Conservation (phyloP, 768 basidiomycete species). For the Tylopilus vinaceipallidus region DNA sequence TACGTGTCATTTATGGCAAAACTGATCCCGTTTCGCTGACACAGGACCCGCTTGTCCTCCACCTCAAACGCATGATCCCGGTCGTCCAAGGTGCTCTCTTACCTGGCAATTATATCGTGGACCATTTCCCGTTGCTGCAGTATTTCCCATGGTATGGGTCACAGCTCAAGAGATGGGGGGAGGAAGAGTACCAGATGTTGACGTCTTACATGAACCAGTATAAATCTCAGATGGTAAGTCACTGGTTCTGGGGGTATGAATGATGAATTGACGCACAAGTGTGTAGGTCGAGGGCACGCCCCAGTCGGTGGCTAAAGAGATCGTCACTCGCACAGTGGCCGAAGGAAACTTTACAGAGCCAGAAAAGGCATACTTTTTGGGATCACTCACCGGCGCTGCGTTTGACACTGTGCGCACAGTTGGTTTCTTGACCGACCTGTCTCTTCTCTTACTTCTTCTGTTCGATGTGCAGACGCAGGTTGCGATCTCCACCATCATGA, state of each 20-base stretch:
- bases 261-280: background rate
- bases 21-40: constrained; percentile 11
- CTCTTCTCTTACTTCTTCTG: background rate
- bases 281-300: constrained; percentile 11
- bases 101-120: constrained; percentile 36
- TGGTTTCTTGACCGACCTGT: constrained; percentile 20
- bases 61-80: constrained; percentile 12
- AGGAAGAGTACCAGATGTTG: constrained; percentile 52
- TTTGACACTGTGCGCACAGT: constrained; percentile 45
- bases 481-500: constrained; percentile 38
- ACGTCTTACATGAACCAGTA: constrained; percentile 44
- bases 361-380: constrained; percentile 58
- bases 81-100: constrained; percentile 30
- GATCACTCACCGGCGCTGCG: constrained; percentile 62
- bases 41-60: constrained; percentile 25
- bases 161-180: constrained; percentile 49
- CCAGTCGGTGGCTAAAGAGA: constrained; percentile 49
- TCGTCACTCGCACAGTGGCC: constrained; percentile 43
- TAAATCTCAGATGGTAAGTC: constrained; percentile 44
- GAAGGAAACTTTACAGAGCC: constrained; percentile 49
- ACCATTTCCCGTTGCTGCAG: constrained; percentile 34
- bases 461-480: background rate
- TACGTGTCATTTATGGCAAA: constrained; percentile 28
- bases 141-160: constrained; percentile 60
- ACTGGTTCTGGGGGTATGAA: constrained; percentile 13